Evolutionary conservation across 1,284 basidiomycete species (phyloP), one percentile per base, ranked within the genome.

Genomic region (Puccinia sorghi): DNA sequence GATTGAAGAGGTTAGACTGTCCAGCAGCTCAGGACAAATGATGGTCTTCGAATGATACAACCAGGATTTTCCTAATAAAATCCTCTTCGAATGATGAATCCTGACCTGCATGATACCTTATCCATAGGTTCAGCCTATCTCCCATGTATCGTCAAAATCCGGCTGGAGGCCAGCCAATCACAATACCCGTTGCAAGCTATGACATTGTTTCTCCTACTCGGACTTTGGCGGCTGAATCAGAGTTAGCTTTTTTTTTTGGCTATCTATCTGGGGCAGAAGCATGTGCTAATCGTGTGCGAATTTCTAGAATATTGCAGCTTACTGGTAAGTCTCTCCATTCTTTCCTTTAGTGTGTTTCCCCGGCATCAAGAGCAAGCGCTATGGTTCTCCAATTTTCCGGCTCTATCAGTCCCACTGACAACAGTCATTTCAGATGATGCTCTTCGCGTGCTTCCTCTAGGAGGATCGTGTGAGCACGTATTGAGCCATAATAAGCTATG

Each of bases 111-210:
- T 41, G 15, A 32, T 37, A 46, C 25, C 81, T 83, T 27, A 80
- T 84, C 76, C 84, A 84, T 72, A 81, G 84, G 15, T 85, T 83
- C 80, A 83, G 82, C 76, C 84, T 85, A 64, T 81, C 82, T 41
- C 82, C 83, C 17, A 83, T 85, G 54, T 85, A 83, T 66, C 83
- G 84, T 25, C 83, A 83, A 52, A 85, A 84, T 57, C 81, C 84
- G 0, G 84, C 84, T 1, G 84, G 84, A n/a, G 84, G 84, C 0
- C 84, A 85, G 81, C 84, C 84, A 22, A 81, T 83, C 12, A 81
- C 83, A 0, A 82, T 85, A 61, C 79, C 84, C 20, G 84, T 84
- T 22, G 82, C 83, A 32, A 83, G 84, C 32, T 84, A 84, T 57
- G 84, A 85, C 76, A 84, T 85, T 74, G 82, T 85, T 27, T 84